Base-by-base conservation (phyloP, 2,329 filamentous ascomycete species). In the Pseudocercospora pini-densiflorae region DNA sequence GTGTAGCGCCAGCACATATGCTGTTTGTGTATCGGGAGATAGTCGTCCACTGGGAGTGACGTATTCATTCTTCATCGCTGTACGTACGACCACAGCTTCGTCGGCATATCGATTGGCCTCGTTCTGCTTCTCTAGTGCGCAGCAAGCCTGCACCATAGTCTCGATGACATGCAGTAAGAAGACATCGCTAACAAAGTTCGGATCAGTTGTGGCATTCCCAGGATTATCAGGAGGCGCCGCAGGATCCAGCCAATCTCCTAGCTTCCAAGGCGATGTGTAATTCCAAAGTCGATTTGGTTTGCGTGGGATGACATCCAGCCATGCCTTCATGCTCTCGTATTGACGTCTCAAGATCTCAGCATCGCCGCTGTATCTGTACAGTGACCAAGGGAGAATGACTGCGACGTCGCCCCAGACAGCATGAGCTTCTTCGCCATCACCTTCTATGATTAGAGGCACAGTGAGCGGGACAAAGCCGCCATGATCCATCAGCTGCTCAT, bases 241-340 rank as follows among this genome's bases (percentile, higher is more conserved):
- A 1, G 80, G 80, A 66, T 82, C 80, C 0, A 82, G 73, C 80
- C 80, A 82, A 72, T 82, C 80, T 5, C 75, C 79, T 3, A 79
- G 75, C 64, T 82, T 78, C 68, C 74, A 79, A 6, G 73, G 33
- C 5, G 60, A 69, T 0, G 70, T 68, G 3, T 71, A 68, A 60
- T 79, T 70, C 79, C 79, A 81, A 0, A 81, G 73, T 0, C 77
- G 74, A 49, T 77, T 3, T 77, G 76, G 2, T 66, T 70, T 5
- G 79, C 72, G 58, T 33, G 58, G 58, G 1, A 77, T 78, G 5
- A 71, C 67, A 47, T 81, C 78, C 8, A 81, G 63, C 75, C 77
- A 81, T 2, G 75, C 72, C 16, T 72, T 73, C 70, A 79, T 80
- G 49, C 79, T 79, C 0, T 65, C 49, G 49, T 79, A 79, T 63